phyloP scores from a whole-genome alignment of 2,329 filamentous ascomycete genomes.

The Whalleya microplaca region DNA sequence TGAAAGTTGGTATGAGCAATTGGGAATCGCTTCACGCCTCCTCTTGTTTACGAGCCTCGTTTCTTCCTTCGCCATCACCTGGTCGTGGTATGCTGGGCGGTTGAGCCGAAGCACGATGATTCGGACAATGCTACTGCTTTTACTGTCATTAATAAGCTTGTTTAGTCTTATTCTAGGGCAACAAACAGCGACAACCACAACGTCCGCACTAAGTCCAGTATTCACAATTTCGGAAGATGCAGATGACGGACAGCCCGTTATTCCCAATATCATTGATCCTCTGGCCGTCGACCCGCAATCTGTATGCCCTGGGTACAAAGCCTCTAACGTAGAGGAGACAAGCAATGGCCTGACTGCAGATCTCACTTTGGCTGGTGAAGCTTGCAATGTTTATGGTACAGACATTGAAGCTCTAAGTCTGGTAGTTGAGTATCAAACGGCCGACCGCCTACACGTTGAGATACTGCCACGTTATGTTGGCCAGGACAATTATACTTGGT shows the following conservation, averaged over 20 bases:
- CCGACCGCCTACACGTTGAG: slow-evolving; percentile 69
- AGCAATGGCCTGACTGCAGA: slow-evolving; percentile 67
- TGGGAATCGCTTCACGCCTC: slow-evolving; percentile 24
- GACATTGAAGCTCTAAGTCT: slow-evolving; percentile 71
- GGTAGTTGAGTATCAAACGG: slow-evolving; percentile 68
- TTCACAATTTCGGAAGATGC: slow-evolving; percentile 32
- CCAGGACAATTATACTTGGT: slow-evolving; percentile 66
- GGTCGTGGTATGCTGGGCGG: slow-evolving; percentile 16
- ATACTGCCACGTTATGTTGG: slow-evolving; percentile 69
- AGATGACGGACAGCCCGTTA: slow-evolving; percentile 49
- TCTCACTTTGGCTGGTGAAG: slow-evolving; percentile 67
- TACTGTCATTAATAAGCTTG: slow-evolving; percentile 6
- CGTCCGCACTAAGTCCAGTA: background rate
- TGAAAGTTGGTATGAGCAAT: slow-evolving; percentile 22
- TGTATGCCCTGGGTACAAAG: slow-evolving; percentile 71
- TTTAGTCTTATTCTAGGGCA: slow-evolving; percentile 11
- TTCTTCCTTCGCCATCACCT: slow-evolving; percentile 18
- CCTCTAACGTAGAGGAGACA: slow-evolving; percentile 60
- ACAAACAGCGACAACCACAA: slow-evolving; percentile 1
- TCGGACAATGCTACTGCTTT: slow-evolving; percentile 15
- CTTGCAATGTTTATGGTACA: slow-evolving; percentile 79
- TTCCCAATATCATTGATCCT: slow-evolving; percentile 69
- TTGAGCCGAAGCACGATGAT: slow-evolving; percentile 15
- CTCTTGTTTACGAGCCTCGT: slow-evolving; percentile 27
- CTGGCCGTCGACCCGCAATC: slow-evolving; percentile 64